Evolutionary conservation across 164 flowering plant genomes (phyloP).

Genomic region (Aristolochia contorta): DNA sequence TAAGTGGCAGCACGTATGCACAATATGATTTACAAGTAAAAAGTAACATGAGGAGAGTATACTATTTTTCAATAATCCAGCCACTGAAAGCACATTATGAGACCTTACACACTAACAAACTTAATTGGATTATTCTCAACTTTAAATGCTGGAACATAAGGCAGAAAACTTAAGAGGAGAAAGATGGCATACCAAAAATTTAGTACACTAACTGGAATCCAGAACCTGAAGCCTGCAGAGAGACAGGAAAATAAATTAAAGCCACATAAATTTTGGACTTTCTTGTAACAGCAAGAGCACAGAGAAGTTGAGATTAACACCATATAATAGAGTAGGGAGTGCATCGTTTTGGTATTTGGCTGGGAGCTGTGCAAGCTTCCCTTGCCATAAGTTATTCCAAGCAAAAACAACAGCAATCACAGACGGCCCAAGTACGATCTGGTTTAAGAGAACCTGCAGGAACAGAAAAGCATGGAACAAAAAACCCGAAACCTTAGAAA

Average conservation of each 20-base stretch:
- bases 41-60: no score
- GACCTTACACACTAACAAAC: no score
- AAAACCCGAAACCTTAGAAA: not conserved
- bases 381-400: slow-evolving; percentile 88
- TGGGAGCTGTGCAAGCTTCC: slow-evolving; percentile 76
- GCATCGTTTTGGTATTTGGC: slow-evolving; percentile 75
- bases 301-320: slow-evolving; percentile 18
- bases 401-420: slow-evolving; percentile 94
- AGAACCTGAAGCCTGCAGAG: slow-evolving; percentile 28
- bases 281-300: not conserved
- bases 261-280: not conserved
- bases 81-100: no score
- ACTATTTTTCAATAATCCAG: no score
- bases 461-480: slow-evolving; percentile 4
- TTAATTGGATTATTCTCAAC: no score
- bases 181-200: slow-evolving; percentile 63
- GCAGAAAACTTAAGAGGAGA: slow-evolving; percentile 1
- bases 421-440: slow-evolving; percentile 76
- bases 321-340: slow-evolving; percentile 66
- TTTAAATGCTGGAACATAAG: not conserved
- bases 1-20: no score
- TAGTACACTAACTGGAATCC: slow-evolving; percentile 60
- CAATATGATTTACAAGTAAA: no score
- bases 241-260: slow-evolving; percentile 2
- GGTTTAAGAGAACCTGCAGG: slow-evolving; percentile 73